Evolutionary conservation across 192 early-diverging fungal species (phyloP).

Genomic region (Entrophospora sp.): DNA sequence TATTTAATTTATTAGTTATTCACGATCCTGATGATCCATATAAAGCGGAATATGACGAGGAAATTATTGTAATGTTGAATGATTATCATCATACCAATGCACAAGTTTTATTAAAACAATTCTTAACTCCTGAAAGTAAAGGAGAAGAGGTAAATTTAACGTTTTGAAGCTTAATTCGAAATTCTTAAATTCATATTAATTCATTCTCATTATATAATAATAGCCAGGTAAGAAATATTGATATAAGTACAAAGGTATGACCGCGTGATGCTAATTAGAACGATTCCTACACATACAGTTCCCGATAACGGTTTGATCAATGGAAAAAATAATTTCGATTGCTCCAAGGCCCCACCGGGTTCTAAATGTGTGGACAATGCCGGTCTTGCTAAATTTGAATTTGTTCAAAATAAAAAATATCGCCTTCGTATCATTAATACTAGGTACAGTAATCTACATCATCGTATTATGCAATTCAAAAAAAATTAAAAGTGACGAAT

Average conservation of each 20-base stretch:
- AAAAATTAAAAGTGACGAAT: constrained; percentile 13
- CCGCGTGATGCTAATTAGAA: constrained; percentile 5
- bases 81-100: constrained; percentile 28
- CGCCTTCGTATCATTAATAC: constrained; percentile 52
- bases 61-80: constrained; percentile 27
- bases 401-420: constrained; percentile 33
- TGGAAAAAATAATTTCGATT: constrained; percentile 32
- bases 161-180: constrained; percentile 12
- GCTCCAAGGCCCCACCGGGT: constrained; percentile 25
- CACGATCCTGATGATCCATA: constrained; percentile 27
- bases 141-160: constrained; percentile 18
- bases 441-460: constrained; percentile 18
- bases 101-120: constrained; percentile 24
- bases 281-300: constrained; percentile 16
- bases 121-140: constrained; percentile 20
- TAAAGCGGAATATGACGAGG: constrained; percentile 27
- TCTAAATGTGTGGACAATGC: constrained; percentile 19
- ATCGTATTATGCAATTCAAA: constrained; percentile 12
- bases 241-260: constrained; percentile 4
- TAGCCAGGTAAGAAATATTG: constrained; percentile 12
- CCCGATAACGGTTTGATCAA: constrained; percentile 45
- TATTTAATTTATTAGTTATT: constrained; percentile 13
- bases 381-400: constrained; percentile 25
- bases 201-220: constrained; percentile 15
- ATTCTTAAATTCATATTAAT: constrained; percentile 11